Conservation (phyloP, 768 basidiomycete species). For the Mycena polygramma region DNA sequence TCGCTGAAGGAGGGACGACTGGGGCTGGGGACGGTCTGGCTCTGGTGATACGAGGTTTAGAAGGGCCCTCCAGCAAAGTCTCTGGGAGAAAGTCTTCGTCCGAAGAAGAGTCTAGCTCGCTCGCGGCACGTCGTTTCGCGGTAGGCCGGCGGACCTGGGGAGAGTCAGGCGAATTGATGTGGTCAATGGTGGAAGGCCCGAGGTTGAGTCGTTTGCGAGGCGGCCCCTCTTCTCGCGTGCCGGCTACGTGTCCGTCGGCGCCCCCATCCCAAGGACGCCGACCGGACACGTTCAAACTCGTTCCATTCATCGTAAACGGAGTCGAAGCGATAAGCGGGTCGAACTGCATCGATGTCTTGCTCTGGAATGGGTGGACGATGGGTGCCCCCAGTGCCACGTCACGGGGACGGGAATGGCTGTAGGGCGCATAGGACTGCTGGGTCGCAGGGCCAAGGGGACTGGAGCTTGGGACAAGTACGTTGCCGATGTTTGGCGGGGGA, state of each 20-base stretch:
- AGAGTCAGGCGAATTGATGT: conserved; percentile 65
- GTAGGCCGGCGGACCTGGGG: conserved; percentile 70
- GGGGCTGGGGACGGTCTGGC: conserved; percentile 50
- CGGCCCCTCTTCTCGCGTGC: conserved; percentile 69
- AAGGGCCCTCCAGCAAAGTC: conserved; percentile 55
- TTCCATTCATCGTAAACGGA: conserved; percentile 63
- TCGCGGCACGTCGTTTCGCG: conserved; percentile 59
- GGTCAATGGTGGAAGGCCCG: conserved; percentile 59
- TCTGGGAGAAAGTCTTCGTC: conserved; percentile 80
- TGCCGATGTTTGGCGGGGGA: conserved; percentile 60
- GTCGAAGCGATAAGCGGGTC: conserved; percentile 75
- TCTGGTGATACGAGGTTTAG: conserved; percentile 69
- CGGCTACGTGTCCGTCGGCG: conserved; percentile 50
- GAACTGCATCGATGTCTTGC: conserved; percentile 24
- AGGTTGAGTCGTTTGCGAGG: conserved; percentile 80
- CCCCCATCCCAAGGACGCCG: conserved; percentile 59
- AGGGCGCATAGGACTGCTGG: conserved; percentile 52
- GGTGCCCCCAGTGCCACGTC: conserved; percentile 50
- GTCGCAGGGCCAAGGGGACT: conserved; percentile 68
- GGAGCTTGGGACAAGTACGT: conserved; percentile 82
- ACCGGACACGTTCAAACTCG: conserved; percentile 64
- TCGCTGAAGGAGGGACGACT: conserved; percentile 45
- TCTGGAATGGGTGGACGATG: conserved; percentile 48
- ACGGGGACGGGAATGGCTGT: conserved; percentile 51
- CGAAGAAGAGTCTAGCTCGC: conserved; percentile 63